These are phyloP conservation scores for Postia placenta DNA, from an alignment of 768 basidiomycete genomes.

Conservation along the genomic window DNA sequence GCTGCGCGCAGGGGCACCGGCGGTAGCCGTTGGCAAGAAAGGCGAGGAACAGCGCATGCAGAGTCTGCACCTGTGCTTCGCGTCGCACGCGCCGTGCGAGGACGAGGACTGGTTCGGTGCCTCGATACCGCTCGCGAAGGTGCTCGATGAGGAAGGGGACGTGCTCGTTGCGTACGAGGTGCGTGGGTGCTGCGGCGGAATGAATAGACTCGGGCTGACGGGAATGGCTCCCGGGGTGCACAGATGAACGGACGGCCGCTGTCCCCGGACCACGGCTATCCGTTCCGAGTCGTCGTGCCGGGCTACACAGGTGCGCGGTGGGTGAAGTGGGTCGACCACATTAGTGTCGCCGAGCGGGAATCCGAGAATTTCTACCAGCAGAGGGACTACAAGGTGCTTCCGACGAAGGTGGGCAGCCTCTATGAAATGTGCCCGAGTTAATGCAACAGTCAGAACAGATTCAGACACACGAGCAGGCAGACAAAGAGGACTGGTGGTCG, in stretches of 20 bases:
- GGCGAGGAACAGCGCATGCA: not conserved
- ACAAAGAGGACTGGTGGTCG: conserved; percentile 36
- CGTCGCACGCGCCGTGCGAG: conserved; percentile 13
- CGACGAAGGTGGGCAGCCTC: conserved; percentile 6
- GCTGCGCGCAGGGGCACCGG: conserved; percentile 12
- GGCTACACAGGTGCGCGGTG: conserved; percentile 65
- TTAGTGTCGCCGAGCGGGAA: conserved; percentile 46
- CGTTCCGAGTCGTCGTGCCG: conserved; percentile 62
- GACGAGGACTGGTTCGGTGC: conserved; percentile 16
- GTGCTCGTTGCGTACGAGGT: conserved; percentile 23
- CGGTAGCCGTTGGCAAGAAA: conserved; percentile 18
- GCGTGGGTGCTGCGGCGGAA: too few species aligned
- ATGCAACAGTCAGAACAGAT: conserved; percentile 3
- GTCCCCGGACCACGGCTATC: conserved; percentile 56
- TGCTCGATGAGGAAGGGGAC: conserved; percentile 10
- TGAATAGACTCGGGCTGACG: too few species aligned
- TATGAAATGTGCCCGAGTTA: not conserved
- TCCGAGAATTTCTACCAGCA: conserved; percentile 70
- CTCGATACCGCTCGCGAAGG: conserved; percentile 12
- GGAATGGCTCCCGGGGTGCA: not conserved
- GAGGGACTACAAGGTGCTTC: conserved; percentile 55
- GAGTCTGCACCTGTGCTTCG: conserved; percentile 17
- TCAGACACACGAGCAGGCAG: conserved; percentile 18
- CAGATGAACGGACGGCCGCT: conserved; percentile 64
- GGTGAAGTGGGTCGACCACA: conserved; percentile 72